Percentiles rank a stretch among this genome's conserved stretches.
Evolutionary conservation across 2,329 filamentous ascomycete species (phyloP).

Genomic region (Epichloe scottii): DNA sequence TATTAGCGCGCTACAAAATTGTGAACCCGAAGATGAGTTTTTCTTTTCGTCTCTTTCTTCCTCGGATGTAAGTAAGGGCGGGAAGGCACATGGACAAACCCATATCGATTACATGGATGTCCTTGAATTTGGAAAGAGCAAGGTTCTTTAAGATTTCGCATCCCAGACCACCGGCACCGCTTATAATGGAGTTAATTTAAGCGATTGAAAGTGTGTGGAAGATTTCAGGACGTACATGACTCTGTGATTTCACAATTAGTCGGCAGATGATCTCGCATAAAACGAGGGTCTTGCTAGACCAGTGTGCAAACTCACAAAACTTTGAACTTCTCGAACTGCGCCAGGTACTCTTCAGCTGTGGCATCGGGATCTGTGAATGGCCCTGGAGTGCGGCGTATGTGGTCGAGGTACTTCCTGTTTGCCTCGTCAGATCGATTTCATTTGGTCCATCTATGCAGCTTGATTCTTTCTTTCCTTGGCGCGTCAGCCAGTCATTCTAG

Average conservation of each 20-base stretch:
- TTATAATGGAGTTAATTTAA: constrained; percentile 22
- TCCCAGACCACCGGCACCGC: constrained; percentile 84
- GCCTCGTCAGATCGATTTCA: not conserved
- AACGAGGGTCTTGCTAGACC: not conserved
- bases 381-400: constrained; percentile 61
- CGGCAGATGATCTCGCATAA: not conserved
- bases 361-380: constrained; percentile 64
- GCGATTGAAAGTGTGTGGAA: not conserved
- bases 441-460: not conserved
- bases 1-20: too few species aligned
- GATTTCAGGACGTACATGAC: constrained; percentile 33
- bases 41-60: not conserved
- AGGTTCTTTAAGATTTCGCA: constrained; percentile 97
- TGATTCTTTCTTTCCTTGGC: not conserved
- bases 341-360: constrained; percentile 37
- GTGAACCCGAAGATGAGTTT: not conserved
- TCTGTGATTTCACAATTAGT: constrained; percentile 18
- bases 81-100: constrained; percentile 34
- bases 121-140: constrained; percentile 86
- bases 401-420: constrained; percentile 70
- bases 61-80: not conserved
- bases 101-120: constrained; percentile 99
- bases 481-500: too few species aligned
- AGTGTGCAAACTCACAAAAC: constrained; percentile 46
- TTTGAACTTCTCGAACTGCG: constrained; percentile 56